Conservation (phyloP, 371 early-diverging fungal species). For the Parasitella parasitica region DNA sequence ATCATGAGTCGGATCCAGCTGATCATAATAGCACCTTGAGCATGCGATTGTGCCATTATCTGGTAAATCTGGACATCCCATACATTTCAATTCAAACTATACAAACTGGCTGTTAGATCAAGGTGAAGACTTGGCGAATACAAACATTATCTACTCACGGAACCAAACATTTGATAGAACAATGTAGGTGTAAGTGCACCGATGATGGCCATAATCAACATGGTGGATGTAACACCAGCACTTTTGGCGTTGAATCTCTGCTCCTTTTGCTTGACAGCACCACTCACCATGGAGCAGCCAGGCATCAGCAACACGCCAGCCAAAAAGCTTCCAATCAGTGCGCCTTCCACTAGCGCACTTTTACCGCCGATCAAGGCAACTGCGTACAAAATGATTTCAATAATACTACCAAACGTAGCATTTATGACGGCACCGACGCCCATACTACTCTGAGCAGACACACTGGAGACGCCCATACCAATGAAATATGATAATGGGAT, state of each 20-base stretch:
- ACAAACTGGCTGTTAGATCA: no score
- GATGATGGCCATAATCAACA: constrained; percentile 93
- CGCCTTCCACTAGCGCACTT: constrained; percentile 86
- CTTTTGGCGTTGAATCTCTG: constrained; percentile 93
- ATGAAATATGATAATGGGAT: constrained; percentile 95
- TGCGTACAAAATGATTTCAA: constrained; percentile 92
- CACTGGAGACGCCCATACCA: constrained; percentile 94
- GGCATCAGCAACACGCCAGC: constrained; percentile 90
- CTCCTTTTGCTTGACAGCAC: constrained; percentile 88
- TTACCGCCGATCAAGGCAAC: constrained; percentile 90
- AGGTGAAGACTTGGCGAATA: no score
- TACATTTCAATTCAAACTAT: constrained; percentile 62
- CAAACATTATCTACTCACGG: constrained; percentile 38
- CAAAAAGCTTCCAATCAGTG: constrained; percentile 89
- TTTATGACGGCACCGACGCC: constrained; percentile 95
- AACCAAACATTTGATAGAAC: constrained; percentile 91
- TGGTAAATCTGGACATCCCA: constrained; percentile 47
- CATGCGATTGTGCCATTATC: constrained; percentile 44
- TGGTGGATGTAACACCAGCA: constrained; percentile 92
- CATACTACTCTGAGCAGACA: constrained; percentile 91
- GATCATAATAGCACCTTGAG: constrained; percentile 64
- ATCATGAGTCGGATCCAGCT: constrained; percentile 75
- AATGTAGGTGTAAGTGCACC: constrained; percentile 93
- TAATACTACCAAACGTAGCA: constrained; percentile 95
- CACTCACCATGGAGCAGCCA: constrained; percentile 91